Evolutionary conservation across 305 asterid species (phyloP).

Genomic region (Solanum chacoense): DNA sequence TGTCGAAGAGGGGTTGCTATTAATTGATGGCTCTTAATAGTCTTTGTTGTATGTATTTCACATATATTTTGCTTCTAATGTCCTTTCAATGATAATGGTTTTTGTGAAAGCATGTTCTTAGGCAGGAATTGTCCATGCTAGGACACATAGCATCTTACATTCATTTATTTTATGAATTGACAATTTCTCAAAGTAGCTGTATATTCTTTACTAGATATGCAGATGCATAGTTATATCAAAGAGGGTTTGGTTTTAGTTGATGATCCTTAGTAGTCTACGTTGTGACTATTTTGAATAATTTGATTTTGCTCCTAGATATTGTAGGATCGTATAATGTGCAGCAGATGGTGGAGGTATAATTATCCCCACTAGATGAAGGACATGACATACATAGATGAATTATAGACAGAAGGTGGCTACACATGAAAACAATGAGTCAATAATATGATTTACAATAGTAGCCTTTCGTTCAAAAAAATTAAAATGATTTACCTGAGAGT

Average conservation of each 20-base stretch:
- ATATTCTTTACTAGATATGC: neutral
- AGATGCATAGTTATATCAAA: neutral
- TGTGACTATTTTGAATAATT: neutral
- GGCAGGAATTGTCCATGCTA: neutral
- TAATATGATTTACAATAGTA: neutral
- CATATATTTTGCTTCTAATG: neutral
- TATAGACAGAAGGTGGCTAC: neutral
- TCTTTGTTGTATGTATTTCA: neutral
- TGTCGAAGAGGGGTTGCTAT: neutral
- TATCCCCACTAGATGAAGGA: neutral
- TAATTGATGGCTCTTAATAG: neutral
- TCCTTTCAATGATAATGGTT: neutral
- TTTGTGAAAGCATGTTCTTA: neutral
- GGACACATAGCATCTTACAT: neutral
- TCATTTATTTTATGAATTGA: neutral
- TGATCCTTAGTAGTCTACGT: neutral
- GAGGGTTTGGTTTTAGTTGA: neutral
- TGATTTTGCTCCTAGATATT: neutral
- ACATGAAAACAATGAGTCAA: neutral
- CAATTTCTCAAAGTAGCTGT: neutral
- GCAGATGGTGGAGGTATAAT: neutral
- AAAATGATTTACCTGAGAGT: neutral
- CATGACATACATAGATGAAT: neutral
- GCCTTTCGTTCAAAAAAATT: neutral
- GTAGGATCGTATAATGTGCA: neutral